phyloP scores from a whole-genome alignment of 768 basidiomycete species.

The Boletus vinaceobasis region DNA sequence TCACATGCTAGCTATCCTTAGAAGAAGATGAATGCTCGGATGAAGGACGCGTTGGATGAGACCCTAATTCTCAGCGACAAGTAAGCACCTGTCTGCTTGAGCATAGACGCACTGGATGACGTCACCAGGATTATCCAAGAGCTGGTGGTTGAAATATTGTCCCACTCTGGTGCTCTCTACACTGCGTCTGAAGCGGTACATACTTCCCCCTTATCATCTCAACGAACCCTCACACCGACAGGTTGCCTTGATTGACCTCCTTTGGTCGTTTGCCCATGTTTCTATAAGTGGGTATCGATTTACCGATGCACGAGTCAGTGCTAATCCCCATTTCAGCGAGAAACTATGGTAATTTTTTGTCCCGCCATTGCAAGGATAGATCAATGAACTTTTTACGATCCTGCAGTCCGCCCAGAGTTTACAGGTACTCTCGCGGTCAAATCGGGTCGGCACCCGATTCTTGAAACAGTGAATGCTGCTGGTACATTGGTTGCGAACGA shows the following conservation, averaged over 20 bases:
- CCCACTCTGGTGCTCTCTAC: slow-evolving; percentile 77
- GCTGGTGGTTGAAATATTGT: slow-evolving; percentile 66
- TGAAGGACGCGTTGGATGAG: slow-evolving; percentile 91
- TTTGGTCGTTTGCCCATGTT: slow-evolving; percentile 83
- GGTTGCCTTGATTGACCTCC: slow-evolving; percentile 87
- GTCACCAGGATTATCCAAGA: slow-evolving; percentile 69
- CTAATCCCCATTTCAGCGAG: slow-evolving; percentile 34
- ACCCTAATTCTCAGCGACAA: slow-evolving; percentile 81
- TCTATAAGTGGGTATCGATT: slow-evolving; percentile 63
- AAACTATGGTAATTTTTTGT: slow-evolving; percentile 41
- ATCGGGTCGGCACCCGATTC: slow-evolving; percentile 81
- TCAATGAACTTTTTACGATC: not conserved
- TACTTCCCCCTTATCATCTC: not conserved
- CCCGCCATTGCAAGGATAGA: not conserved
- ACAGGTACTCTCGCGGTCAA: slow-evolving; percentile 89
- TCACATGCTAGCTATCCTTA: slow-evolving; percentile 23
- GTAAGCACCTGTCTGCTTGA: slow-evolving; percentile 32
- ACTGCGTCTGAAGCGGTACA: slow-evolving; percentile 84
- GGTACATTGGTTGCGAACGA: slow-evolving; percentile 85
- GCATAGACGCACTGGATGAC: not conserved
- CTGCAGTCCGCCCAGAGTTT: slow-evolving; percentile 82
- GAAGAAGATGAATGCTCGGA: slow-evolving; percentile 86
- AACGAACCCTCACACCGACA: slow-evolving; percentile 24
- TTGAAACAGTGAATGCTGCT: slow-evolving; percentile 67
- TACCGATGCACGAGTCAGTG: not conserved